These are phyloP conservation scores for Lineolata rhizophorae DNA, from an alignment of 495 filamentous ascomycete genomes.

Conservation along the genomic window DNA sequence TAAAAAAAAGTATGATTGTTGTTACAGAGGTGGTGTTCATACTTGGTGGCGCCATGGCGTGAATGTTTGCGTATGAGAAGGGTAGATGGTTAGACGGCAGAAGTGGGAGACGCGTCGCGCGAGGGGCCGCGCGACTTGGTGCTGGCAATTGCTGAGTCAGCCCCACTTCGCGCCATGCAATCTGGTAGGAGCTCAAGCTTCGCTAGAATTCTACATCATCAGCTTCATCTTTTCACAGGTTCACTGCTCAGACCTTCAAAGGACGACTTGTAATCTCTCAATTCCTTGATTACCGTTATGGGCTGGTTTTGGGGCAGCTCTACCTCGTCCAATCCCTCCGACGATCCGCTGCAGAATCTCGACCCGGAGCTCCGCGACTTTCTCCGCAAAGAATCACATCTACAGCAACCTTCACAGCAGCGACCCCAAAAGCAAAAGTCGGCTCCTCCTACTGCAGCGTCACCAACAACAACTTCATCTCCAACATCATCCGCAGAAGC, in stretches of 20 bases:
- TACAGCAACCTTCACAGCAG: conserved; percentile 30
- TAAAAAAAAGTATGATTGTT: not conserved
- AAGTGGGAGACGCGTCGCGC: too few relatives aligned
- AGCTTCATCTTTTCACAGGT: too few relatives aligned
- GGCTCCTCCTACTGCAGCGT: conserved; percentile 10
- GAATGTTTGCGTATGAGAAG: not conserved
- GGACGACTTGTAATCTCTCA: not conserved
- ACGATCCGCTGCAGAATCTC: conserved; percentile 60
- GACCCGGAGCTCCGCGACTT: conserved; percentile 70
- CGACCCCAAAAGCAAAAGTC: conserved; percentile 5
- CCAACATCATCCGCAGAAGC: conserved; percentile 1
- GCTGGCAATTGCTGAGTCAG: not conserved
- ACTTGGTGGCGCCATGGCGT: not conserved
- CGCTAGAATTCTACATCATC: too few relatives aligned
- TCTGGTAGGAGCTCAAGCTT: too few relatives aligned
- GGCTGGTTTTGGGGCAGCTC: conserved; percentile 54
- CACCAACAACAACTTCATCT: conserved; percentile 16
- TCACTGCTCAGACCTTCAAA: not conserved
- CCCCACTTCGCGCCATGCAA: not conserved
- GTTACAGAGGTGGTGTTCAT: not conserved
- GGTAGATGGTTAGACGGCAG: not conserved
- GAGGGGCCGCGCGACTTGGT: too few relatives aligned
- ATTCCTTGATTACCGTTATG: conserved; percentile 21
- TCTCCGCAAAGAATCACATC: conserved; percentile 60
- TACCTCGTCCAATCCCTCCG: conserved; percentile 19